phyloP scores from a whole-genome alignment of 345 rosid species.

The Excoecaria agallocha region DNA sequence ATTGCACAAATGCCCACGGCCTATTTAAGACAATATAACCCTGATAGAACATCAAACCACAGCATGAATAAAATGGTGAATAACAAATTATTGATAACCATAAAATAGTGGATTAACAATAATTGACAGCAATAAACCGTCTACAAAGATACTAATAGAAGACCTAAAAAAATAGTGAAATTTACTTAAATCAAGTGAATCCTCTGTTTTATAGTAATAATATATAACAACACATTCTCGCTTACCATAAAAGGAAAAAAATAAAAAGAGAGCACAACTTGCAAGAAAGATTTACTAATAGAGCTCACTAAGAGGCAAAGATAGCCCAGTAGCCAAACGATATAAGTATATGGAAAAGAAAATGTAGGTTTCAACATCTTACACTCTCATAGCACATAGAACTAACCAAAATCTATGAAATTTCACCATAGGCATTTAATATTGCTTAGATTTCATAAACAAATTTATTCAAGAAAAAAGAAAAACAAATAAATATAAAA shows the following conservation, averaged over 20 bases:
- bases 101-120: background rate
- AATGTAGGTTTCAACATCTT: background rate
- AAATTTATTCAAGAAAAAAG: too few species aligned
- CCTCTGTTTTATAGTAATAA: background rate
- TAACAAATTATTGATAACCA: background rate
- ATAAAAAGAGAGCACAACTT: background rate
- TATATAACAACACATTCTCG: background rate
- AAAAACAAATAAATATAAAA: background rate
- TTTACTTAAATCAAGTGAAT: background rate
- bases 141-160: background rate
- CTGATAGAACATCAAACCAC: constrained; percentile 38
- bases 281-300: background rate
- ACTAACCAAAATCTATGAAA: background rate
- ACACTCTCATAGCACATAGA: background rate
- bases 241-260: too few species aligned
- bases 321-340: background rate
- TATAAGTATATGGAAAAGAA: background rate
- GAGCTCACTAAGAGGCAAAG: background rate
- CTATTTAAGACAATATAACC: constrained; percentile 94
- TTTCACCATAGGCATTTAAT: too few species aligned
- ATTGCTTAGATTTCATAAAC: background rate
- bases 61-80: background rate
- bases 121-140: too few species aligned
- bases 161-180: background rate
- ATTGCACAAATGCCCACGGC: constrained; percentile 98